Evolutionary conservation across 768 basidiomycete genomes (phyloP), one percentile per base, ranked within the genome.

Genomic region (Gelatoporia subvermispora): DNA sequence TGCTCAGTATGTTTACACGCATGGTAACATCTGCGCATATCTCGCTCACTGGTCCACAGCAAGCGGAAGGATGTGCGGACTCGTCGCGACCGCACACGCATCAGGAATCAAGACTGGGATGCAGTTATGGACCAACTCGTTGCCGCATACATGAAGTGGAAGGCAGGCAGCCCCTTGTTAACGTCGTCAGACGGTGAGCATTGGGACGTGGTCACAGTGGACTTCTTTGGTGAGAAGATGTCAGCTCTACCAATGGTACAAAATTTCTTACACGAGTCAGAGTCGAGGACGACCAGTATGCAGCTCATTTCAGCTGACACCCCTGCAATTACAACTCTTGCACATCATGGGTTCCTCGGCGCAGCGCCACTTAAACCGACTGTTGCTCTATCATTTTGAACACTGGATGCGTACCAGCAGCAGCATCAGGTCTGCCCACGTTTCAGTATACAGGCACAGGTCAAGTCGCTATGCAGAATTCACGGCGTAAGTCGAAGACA

Each of bases 361-460:
- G 50, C 54, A 5, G 42, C 59, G 4, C 62, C 62, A 1, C 24
- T 43, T 35, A 18, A 47, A 8, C 55, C 58, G 2, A 43, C 46
- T 2, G 42, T 57, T 7, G 63, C 59, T 0, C 45, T 64, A 21
- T 51, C 52, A 0, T 35, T 63, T 25, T 45, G 42, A 2, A 43
- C 54, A 1, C 55, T 66, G 10, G 56, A 60, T 15, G 42, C 55
- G 2, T 65, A 57, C 41, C 55, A 56, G 2, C 65, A 65, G 43
- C 38, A 56, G 5, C 60, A 62, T 37, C 51, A 55, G 1, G 53
- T 52, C 3, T 63, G 62, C 36, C 63, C 64, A 0, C 53, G 55
- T 0, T 52, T 62, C 37, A 62, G 55, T 42, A 47, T 65, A 10
- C 52, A 60, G 18, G 60, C 55, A 2, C 47, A 56, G 25, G 46